Evolutionary conservation across 805 yeast species (phyloP), one percentile per base, ranked within the genome.

Genomic region (Ogataea trehalophila): DNA sequence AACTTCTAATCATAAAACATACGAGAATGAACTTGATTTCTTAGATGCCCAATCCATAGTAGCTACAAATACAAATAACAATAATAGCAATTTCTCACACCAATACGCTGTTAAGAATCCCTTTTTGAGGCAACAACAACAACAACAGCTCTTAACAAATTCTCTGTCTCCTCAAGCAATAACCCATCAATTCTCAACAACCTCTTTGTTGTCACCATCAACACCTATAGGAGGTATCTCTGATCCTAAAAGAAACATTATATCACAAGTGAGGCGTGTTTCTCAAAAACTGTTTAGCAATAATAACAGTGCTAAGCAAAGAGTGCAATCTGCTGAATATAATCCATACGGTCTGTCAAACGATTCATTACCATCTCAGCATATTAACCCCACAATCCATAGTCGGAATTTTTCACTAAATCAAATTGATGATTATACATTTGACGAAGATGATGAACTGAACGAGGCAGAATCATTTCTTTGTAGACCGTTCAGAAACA

Each of bases 221-320:
- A 35, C 42, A 16, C 35, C 43, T 6, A 41, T 39, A 6, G 23
- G 17, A 16, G 49, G 34, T 37, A 16, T 40, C 5, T 37, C 53
- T 3, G 46, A 46, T 8, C 53, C 46, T 23, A 55, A 22, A 42
- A 47, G 41, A 18, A 49, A 49, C n/a, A 54, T 55, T 20, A 54
- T 61, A 1, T 63, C 67, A 0, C 62, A 62, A 43, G 65, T 62
- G 2, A 46, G 66, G 34, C 56, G 61, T 42, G 65, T 63, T 3
- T 62, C 66, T 2, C 63, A 59, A 35, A 57, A 52, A 39, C 41
- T 61, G 14, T 60, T 61, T 39, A 53, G 47, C 37, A 50, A 50
- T 18, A 45, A 47, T 6, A 44, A 42, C 16, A 18, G 14, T 9
- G 18, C 17, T 16, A 43, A 16, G 26, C 44, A 41, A 7, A 40